Evolutionary conservation across 2,329 filamentous ascomycete genomes (phyloP), one percentile per base, ranked within the genome.

Genomic region (Sporothrix phasma): DNA sequence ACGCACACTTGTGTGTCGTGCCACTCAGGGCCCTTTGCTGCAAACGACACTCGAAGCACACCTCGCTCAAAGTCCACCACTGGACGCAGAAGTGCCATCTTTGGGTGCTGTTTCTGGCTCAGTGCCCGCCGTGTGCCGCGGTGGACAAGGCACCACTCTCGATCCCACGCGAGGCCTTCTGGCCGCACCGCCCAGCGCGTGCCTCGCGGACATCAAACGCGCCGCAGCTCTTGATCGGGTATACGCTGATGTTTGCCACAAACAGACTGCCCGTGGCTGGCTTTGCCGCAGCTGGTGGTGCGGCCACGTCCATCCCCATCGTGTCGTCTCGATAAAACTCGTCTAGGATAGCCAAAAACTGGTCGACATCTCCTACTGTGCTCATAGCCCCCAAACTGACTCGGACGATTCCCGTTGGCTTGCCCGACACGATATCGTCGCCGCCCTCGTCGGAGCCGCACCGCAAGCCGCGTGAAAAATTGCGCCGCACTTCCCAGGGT

Each of bases 81-180:
- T 6, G 94, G 93, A 60, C 83, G 82, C 61, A 99, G 80, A 4
- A 97, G 81, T 13, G 90, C 88, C 93, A 99, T 97, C 39, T 81
- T 84, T 2, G 92, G 90, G 72, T 94, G 88, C 68, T 87, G 82
- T 76, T 97, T 99, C 75, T 97, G 93, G 72, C 85, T 96, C 62
- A 99, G 78, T 5, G 88, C 91, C 69, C 87, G 86, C 0, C 90
- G 89, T 1, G 92, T 95, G 49, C 90, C 92, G 71, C 87, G 84
- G 72, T 97, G 92, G 15, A 99, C 81, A 22, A 99, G 78, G 75
- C 93, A 97, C 93, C 94, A 99, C 77, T 97, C 93, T 66, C 94
- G 83, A 73, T 99, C 94, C 92, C 93, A 97, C 8, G 87, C 88
- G 2, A 99, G 79, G 0, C 94, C 94, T 76, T 97, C 92, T 7